Evolutionary conservation across 2,329 filamentous ascomycete species (phyloP).

Genomic region (Aspergillus thermomutatus): DNA sequence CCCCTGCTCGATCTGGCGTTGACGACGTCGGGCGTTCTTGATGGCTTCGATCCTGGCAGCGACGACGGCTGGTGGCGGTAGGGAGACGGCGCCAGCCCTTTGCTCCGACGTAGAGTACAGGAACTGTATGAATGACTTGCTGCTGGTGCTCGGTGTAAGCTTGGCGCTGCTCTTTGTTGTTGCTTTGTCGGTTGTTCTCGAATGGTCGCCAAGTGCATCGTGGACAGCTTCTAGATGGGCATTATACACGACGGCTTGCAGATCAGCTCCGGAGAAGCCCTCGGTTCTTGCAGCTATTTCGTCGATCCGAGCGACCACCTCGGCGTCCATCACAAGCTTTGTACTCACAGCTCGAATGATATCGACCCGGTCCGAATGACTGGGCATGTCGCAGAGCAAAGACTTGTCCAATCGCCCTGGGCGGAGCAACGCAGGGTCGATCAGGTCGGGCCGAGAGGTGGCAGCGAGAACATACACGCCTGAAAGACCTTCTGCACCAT

Average conservation of each 20-base stretch:
- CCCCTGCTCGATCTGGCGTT: slow-evolving; percentile 51
- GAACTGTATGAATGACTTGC: slow-evolving; percentile 70
- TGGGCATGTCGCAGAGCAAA: slow-evolving; percentile 84
- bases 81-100: slow-evolving; percentile 52
- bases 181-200: slow-evolving; percentile 38
- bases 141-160: slow-evolving; percentile 33
- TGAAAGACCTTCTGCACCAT: slow-evolving; percentile 89
- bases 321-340: slow-evolving; percentile 70
- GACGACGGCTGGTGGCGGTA: slow-evolving; percentile 77
- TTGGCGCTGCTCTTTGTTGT: slow-evolving; percentile 27
- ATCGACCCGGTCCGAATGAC: slow-evolving; percentile 74
- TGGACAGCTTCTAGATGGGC: slow-evolving; percentile 97
- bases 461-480: slow-evolving; percentile 96
- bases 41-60: slow-evolving; percentile 78
- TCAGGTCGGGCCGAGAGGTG: slow-evolving; percentile 87
- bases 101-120: slow-evolving; percentile 63
- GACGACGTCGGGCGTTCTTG: slow-evolving; percentile 65
- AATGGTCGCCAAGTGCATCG: slow-evolving; percentile 68
- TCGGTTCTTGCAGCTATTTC: slow-evolving; percentile 78
- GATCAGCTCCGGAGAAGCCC: slow-evolving; percentile 89
- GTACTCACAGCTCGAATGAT: slow-evolving; percentile 81
- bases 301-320: slow-evolving; percentile 61
- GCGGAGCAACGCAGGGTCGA: slow-evolving; percentile 87
- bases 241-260: slow-evolving; percentile 94
- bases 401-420: slow-evolving; percentile 93